Conservation (phyloP, 371 early-diverging fungal species). For the Mortierella sp. region DNA sequence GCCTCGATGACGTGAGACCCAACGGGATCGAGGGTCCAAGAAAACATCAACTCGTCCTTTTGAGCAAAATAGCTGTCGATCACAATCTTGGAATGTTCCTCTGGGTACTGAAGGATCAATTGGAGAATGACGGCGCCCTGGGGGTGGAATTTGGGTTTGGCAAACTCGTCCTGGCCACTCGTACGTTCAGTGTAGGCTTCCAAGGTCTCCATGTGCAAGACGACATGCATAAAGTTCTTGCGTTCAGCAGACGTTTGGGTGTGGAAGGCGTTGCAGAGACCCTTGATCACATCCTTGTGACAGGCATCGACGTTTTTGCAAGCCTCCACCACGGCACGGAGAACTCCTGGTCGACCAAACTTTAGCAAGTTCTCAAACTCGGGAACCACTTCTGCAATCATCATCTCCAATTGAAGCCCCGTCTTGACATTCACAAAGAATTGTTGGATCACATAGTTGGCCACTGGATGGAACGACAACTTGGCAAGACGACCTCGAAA, state of each 20-base stretch:
- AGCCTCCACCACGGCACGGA: slow-evolving; percentile 74
- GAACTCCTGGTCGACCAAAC: slow-evolving; percentile 69
- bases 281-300: slow-evolving; percentile 69
- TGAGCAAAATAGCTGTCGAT: slow-evolving; percentile 74
- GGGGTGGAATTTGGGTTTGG: slow-evolving; percentile 64
- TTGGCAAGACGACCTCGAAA: slow-evolving; percentile 70
- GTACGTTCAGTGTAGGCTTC: slow-evolving; percentile 47
- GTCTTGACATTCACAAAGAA: slow-evolving; percentile 71
- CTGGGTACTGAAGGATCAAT: slow-evolving; percentile 72
- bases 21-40: slow-evolving; percentile 75
- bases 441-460: slow-evolving; percentile 88
- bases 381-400: slow-evolving; percentile 68
- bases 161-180: slow-evolving; percentile 17
- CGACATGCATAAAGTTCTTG: slow-evolving; percentile 66
- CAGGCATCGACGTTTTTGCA: slow-evolving; percentile 66
- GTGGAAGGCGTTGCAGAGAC: slow-evolving; percentile 65
- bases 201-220: slow-evolving; percentile 69
- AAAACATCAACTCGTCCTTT: slow-evolving; percentile 57
- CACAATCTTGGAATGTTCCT: slow-evolving; percentile 66
- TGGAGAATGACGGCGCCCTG: slow-evolving; percentile 82
- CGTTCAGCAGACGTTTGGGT: slow-evolving; percentile 60
- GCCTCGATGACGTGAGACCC: slow-evolving; percentile 82
- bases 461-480: slow-evolving; percentile 75
- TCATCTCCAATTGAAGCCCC: slow-evolving; percentile 65
- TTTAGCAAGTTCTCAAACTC: slow-evolving; percentile 68